Percentiles rank a stretch among this genome's conserved stretches.
Evolutionary conservation across 345 rosid genomes (phyloP).

Genomic region (Melastoma malabathricum): DNA sequence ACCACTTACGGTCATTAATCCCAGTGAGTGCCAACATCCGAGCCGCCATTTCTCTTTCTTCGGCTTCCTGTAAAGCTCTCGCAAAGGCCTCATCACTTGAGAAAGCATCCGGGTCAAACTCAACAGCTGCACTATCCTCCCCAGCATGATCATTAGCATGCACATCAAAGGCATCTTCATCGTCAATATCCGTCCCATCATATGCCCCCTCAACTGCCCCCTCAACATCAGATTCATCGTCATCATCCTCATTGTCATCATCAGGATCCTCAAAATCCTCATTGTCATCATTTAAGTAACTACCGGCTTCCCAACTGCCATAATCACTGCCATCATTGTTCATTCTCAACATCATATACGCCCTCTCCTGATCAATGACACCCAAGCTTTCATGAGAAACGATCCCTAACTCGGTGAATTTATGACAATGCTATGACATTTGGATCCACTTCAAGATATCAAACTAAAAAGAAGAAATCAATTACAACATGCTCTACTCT

Average conservation of each 20-base stretch:
- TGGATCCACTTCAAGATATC: too few relatives aligned
- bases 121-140: conserved; percentile 22
- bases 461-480: too few relatives aligned
- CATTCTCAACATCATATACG: conserved; percentile 78
- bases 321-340: conserved; percentile 53
- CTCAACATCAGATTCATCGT: conserved; percentile 9
- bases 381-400: too few relatives aligned
- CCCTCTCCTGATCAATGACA: conserved; percentile 46
- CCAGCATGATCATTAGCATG: conserved; percentile 34
- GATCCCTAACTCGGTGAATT: too few relatives aligned
- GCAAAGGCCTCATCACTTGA: conserved; percentile 86
- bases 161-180: conserved; percentile 47
- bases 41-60: conserved; percentile 76
- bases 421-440: too few relatives aligned
- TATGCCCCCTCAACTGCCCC: conserved; percentile 9
- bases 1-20: conserved; percentile 39
- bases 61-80: conserved; percentile 87
- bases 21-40: conserved; percentile 68
- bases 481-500: too few relatives aligned
- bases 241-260: conserved; percentile 20
- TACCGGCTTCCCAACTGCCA: conserved; percentile 77
- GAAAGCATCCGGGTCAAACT: conserved; percentile 34
- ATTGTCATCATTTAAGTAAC: conserved; percentile 48
- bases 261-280: conserved; percentile 53
- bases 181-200: conserved; percentile 27